Base-by-base conservation (phyloP, 2,329 filamentous ascomycete species). In the Fusarium sororula region DNA sequence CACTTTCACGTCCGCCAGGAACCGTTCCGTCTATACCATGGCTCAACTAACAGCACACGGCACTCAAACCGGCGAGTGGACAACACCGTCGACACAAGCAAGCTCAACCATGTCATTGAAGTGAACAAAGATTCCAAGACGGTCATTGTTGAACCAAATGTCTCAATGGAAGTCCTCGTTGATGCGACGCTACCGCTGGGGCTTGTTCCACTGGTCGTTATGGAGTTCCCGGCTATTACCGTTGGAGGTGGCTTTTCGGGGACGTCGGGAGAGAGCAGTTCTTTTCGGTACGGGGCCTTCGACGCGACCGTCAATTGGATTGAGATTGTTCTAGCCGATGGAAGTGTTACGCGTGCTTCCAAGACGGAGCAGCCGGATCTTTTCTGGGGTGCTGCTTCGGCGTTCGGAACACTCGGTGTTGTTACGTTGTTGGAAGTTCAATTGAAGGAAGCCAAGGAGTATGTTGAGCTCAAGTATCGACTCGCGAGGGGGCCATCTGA, bases 21-120 rank as follows among this genome's bases (percentile, higher is more conserved):
- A 78, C 88, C 91, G 6, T 95, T 93, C 81, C 88, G 92, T n/a
- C 91, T 95, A 79, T 93, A 90, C 76, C 93, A 95, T 82, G 93
- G 93, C 69, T 90, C 91, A 1, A 94, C 93, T 32, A 94, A 94
- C 83, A 93, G 90, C 81, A 95, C 93, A 42, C 90, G 93, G 13
- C 87, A 87, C 32, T 86, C 86, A 13, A 82, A 84, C 26, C 85
- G 85, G 37, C 82, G 81, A 51, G 79, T 81, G 18, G 85, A 86
- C 79, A 89, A 88, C 75, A 88, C 90, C 15, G 85, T 95, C 63
- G 91, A 94, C 80, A 94, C 91, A 42, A 92, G 90, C 81, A 78
- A 80, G 8, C 87, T 95, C 15, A 87, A 85, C 72, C 86, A 89
- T 80, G 88, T 95, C 22, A 83, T 95, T 15, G 81, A 84, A 14